These are phyloP conservation scores for Endoconidiophora laricicola DNA, from an alignment of 2,329 filamentous ascomycete genomes.

Conservation along the genomic window DNA sequence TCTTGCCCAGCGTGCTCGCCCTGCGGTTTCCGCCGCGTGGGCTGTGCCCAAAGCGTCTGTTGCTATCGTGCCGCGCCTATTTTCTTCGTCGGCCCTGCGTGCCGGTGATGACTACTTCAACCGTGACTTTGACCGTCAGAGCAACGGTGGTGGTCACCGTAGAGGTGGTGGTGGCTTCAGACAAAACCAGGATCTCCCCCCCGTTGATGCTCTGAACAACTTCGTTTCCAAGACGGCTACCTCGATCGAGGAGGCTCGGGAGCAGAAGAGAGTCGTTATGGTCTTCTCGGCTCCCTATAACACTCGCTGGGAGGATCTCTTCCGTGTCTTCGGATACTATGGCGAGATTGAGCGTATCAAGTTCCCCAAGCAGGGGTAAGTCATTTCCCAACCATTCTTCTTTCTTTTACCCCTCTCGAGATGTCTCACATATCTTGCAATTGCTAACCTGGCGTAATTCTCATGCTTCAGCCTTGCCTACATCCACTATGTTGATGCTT, in stretches of 20 bases:
- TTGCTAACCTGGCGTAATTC: not conserved
- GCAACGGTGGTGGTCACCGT: not conserved
- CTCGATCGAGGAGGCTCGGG: slow-evolving; percentile 3
- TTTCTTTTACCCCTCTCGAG: not conserved
- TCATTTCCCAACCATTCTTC: not conserved
- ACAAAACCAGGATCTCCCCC: not conserved
- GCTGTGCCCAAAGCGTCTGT: slow-evolving; percentile 2
- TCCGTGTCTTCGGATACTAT: slow-evolving; percentile 12
- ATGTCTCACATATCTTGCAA: not conserved
- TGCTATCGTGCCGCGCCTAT: slow-evolving; percentile 1
- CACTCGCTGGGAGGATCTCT: slow-evolving; percentile 11
- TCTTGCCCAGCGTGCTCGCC: slow-evolving; percentile 10
- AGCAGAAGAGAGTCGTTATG: slow-evolving; percentile 9
- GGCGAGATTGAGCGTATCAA: slow-evolving; percentile 12
- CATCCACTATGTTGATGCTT: slow-evolving; percentile 8
- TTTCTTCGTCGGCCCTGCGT: slow-evolving; percentile 3
- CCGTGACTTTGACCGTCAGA: not conserved
- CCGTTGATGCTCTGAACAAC: slow-evolving; percentile 6
- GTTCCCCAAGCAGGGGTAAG: slow-evolving; percentile 10
- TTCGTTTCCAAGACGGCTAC: slow-evolving; percentile 10
- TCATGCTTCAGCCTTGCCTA: slow-evolving; percentile 6
- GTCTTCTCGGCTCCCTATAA: slow-evolving; percentile 8
- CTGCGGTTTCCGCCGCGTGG: slow-evolving; percentile 4
- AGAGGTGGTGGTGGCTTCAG: not conserved
- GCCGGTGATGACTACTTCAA: not conserved